phyloP scores from a whole-genome alignment of 192 early-diverging fungal genomes.

The Linnemannia hyalina region DNA sequence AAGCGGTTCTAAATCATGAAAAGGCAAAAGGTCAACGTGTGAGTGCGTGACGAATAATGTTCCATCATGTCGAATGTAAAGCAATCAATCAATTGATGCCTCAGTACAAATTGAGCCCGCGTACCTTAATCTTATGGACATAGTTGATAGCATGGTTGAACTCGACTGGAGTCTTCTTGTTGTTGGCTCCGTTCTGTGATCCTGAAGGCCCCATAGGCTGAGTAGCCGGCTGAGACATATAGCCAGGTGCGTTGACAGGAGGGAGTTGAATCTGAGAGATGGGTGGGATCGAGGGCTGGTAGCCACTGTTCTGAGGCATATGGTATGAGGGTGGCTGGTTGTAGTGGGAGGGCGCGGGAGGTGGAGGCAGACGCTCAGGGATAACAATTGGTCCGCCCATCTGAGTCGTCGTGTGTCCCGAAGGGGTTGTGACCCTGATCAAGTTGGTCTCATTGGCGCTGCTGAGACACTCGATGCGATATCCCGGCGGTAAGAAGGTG shows the following conservation, averaged over 20 bases:
- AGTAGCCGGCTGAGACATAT: conserved; percentile 33
- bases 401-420: conserved; percentile 70
- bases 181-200: conserved; percentile 51
- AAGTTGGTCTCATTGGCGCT: conserved; percentile 80
- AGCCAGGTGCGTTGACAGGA: conserved; percentile 40
- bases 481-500: conserved; percentile 98
- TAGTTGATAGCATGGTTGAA: conserved; percentile 99
- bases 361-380: conserved; percentile 40
- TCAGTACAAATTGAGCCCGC: background rate
- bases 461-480: conserved; percentile 91
- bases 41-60: background rate
- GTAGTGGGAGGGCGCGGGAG: conserved; percentile 37
- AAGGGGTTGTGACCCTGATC: conserved; percentile 92
- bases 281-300: conserved; percentile 54
- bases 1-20: conserved; percentile 81
- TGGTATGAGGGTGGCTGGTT: conserved; percentile 51
- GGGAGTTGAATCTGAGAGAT: conserved; percentile 41
- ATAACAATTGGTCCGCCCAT: conserved; percentile 59
- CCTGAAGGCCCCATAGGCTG: conserved; percentile 34
- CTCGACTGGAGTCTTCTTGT: conserved; percentile 85
- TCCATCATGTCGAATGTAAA: background rate
- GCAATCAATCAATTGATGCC: background rate
- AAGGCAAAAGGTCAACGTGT: background rate
- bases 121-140: conserved; percentile 98
- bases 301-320: conserved; percentile 51